Evolutionary conservation across 225 moss, liverwort and hornwort genomes (phyloP).

Genomic region (Pleurozium schreberi): DNA sequence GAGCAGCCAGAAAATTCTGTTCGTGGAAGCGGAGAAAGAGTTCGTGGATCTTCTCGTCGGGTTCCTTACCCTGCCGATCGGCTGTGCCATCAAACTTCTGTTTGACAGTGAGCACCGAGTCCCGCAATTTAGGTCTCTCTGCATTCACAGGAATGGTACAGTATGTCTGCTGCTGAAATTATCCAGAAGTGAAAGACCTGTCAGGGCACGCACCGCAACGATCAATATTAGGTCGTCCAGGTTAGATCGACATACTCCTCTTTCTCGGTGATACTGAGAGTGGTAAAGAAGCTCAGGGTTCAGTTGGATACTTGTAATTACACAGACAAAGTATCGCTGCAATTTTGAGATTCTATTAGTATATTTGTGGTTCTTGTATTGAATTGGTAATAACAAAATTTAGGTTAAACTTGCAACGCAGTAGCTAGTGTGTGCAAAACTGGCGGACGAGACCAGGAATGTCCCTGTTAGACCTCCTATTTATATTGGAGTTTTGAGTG

Average conservation of each 20-base stretch:
- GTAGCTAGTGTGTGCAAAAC: background rate
- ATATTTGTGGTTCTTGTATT: background rate
- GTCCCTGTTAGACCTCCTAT: background rate
- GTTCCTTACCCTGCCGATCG: constrained; percentile 32
- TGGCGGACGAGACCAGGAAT: background rate
- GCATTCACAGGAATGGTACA: background rate
- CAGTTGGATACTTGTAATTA: background rate
- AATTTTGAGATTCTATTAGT: background rate
- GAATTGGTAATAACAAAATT: background rate
- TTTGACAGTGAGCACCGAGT: constrained; percentile 7
- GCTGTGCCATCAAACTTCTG: constrained; percentile 34
- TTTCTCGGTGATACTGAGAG: background rate
- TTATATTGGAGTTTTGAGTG: background rate
- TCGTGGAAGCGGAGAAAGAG: constrained; percentile 41
- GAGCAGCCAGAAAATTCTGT: constrained; percentile 25
- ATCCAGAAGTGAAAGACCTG: background rate
- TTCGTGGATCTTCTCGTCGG: constrained; percentile 37
- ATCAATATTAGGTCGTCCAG: background rate
- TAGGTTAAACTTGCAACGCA: background rate
- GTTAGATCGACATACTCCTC: background rate
- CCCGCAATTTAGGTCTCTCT: background rate
- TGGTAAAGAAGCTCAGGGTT: background rate
- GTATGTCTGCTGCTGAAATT: background rate
- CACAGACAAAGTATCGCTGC: background rate
- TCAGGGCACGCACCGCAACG: background rate